Evolutionary conservation across 805 yeast genomes (phyloP), one percentile per base, ranked within the genome.

Genomic region (Ogataea sp.): DNA sequence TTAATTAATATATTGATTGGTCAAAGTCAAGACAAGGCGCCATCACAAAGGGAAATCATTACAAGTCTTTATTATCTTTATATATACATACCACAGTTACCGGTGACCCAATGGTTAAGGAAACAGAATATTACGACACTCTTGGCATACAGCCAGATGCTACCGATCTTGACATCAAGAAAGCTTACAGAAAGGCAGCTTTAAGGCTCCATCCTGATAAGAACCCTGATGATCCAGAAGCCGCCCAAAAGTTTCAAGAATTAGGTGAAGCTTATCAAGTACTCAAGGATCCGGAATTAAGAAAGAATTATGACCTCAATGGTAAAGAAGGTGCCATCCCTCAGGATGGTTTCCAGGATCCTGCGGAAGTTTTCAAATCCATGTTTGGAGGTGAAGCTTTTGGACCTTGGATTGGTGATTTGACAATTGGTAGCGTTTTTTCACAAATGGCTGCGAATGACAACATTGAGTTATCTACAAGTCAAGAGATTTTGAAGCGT

Each of bases 341-440:
- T 1, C 68, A 66, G 37, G 84, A 80, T 45, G 87, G 86, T 4
- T 80, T 80, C 51, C 86, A 78, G 48, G 90, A 83, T 56, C 84
- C 90, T 2, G 67, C 75, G 32, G 87, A 80, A 52, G 78, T 79
- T 49, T 81, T 80, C 55, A 68, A 80, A 4, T 71, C 71, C 64
- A 80, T 81, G 43, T 80, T 88, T 60, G 96, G 96, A 34, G 96
- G 96, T 36, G 95, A 83, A 41, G 94, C 93, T 2, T 88, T 89
- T 60, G 73, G 68, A 26, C 80, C 81, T 36, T 81, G 88, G 71
- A 85, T 90, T 50, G 98, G 98, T 5, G 96, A 93, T 56, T 64
- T 88, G 44, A 75, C 89, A 56, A 60, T 93, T 53, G 78, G 76
- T 51, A 94, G 88, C 49, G 63, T 93, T 55, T 73, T 82, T 49